Conservation (phyloP, 2,329 filamentous ascomycete species). For the Emydomyces testavorans region DNA sequence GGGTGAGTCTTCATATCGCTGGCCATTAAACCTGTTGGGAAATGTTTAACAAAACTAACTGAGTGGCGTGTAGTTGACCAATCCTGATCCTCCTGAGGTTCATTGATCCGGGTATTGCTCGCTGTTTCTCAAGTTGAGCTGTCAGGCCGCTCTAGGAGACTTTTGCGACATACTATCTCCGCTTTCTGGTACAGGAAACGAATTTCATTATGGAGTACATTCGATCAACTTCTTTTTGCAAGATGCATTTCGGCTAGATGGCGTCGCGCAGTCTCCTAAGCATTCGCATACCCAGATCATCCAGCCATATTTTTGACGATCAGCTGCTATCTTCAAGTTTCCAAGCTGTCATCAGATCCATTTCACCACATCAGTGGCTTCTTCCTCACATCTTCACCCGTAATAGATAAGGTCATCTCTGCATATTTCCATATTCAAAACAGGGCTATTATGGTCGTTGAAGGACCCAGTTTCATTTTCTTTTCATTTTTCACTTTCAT, state of each 20-base stretch:
- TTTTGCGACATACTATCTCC: not conserved
- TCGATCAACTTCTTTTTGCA: not conserved
- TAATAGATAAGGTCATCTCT: not conserved
- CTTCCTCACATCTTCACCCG: not conserved
- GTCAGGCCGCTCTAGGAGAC: not conserved
- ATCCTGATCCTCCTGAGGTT: constrained; percentile 13
- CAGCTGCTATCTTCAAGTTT: not conserved
- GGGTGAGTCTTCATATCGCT: constrained; percentile 24
- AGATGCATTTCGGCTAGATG: constrained; percentile 9
- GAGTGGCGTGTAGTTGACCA: constrained; percentile 14
- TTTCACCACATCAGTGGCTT: too few relatives aligned
- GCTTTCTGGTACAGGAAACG: not conserved
- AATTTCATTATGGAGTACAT: constrained; percentile 5
- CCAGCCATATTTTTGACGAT: not conserved
- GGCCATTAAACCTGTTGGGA: not conserved
- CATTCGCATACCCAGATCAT: constrained; percentile 6
- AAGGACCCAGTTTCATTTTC: not conserved
- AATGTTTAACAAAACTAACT: too few relatives aligned
- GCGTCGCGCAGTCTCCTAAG: constrained; percentile 4
- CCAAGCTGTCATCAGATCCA: not conserved
- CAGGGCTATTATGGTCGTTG: not conserved
- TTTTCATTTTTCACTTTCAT: not conserved
- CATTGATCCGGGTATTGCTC: not conserved
- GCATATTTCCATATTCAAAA: not conserved
- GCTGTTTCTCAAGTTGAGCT: not conserved